Percentiles rank a stretch among this genome's conserved stretches.
Conservation (phyloP, 768 basidiomycete species). For the Mycena leptocephala region DNA sequence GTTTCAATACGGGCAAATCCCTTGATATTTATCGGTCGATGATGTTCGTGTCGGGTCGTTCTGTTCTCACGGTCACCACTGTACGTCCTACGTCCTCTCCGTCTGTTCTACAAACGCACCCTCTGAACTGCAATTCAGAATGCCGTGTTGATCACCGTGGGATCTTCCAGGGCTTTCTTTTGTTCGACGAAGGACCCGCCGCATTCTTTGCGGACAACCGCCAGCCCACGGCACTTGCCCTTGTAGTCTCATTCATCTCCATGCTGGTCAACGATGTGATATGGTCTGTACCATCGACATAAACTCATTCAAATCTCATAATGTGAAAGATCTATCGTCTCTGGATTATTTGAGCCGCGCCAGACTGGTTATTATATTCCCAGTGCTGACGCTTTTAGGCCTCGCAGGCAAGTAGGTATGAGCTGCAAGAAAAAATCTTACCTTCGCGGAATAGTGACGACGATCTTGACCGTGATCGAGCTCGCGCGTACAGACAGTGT, state of each 20-base stretch:
- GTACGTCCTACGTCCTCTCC: not conserved
- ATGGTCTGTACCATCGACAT: not conserved
- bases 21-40: not conserved
- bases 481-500: not conserved
- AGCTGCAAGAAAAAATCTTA: not conserved
- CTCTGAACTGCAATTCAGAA: not conserved
- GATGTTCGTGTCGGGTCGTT: not conserved
- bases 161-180: constrained; percentile 1
- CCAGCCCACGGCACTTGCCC: not conserved
- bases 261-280: not conserved
- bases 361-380: not conserved
- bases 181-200: not conserved
- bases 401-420: not conserved
- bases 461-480: not conserved
- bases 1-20: not conserved
- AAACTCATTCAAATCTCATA: not conserved
- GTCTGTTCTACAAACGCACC: not conserved
- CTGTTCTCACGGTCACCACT: not conserved
- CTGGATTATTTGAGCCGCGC: not conserved
- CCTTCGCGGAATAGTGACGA: not conserved
- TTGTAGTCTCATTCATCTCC: not conserved
- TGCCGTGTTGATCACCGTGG: not conserved
- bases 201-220: not conserved
- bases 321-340: not conserved
- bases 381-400: not conserved